These are phyloP conservation scores for Pichia inconspicua DNA, from an alignment of 1,139 yeast genomes.

Conservation along the genomic window DNA sequence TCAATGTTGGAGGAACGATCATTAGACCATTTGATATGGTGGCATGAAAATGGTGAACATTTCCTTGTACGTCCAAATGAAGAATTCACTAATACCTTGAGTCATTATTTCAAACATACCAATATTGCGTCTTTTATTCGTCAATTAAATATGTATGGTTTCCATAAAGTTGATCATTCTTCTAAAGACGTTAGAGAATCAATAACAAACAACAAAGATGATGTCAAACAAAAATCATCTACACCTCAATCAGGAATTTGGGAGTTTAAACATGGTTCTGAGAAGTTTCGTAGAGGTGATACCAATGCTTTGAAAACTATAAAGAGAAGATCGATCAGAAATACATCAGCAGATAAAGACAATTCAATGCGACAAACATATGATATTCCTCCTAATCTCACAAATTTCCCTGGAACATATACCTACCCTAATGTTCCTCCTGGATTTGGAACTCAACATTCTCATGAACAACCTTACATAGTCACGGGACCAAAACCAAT, in stretches of 20 bases:
- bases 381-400: conserved; percentile 7
- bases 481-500: neutral
- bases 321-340: conserved; percentile 48
- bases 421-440: neutral
- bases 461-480: neutral
- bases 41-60: conserved; percentile 57
- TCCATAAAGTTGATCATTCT: conserved; percentile 50
- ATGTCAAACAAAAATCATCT: neutral
- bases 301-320: conserved; percentile 55
- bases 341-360: conserved; percentile 22
- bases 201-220: neutral
- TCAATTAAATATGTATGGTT: conserved; percentile 72
- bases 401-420: neutral
- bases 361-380: conserved; percentile 22
- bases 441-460: neutral
- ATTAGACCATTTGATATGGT: conserved; percentile 57
- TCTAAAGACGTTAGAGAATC: neutral
- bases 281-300: conserved; percentile 70
- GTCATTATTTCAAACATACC: conserved; percentile 71
- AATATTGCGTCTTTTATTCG: conserved; percentile 66
- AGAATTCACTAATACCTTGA: conserved; percentile 54
- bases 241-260: conserved; percentile 34
- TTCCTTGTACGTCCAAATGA: conserved; percentile 61
- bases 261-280: conserved; percentile 86
- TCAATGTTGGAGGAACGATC: conserved; percentile 50